Base-by-base conservation (phyloP, 345 rosid genomes). In the Schrenkiella parvula region DNA sequence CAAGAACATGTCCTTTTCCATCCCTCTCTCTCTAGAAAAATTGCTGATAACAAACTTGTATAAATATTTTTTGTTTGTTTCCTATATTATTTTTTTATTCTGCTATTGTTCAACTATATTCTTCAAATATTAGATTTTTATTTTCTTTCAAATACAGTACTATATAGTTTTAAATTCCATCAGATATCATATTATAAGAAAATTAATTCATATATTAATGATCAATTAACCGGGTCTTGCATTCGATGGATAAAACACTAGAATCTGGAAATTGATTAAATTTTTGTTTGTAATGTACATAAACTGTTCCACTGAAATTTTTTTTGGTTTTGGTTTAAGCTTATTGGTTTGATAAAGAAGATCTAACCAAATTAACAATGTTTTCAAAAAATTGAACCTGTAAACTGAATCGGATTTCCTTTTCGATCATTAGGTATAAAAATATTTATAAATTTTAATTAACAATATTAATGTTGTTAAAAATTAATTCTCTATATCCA, bases 1-100 rank as follows among this genome's bases (percentile, higher is more conserved):
- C 82, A 77, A 47, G 35, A 75, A 67, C 74, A 74, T 80, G 79
- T 77, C 64, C 28, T 68, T 63, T 82, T 79, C 81, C 44, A 64
- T 37, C 51, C n/a, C 71, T 41, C 70, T 53, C 79, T 64, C 50
- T 71, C 18, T 22, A 29, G 8, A 70, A 23, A 68, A 21, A 64
- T 70, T 64, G 62, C 14, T 56, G 35, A 57, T 76, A 70, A 76
- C 72, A 70, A 76, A 76, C 76, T 76, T 38, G 80, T 8, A 70
- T 71, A 55, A 70, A 57, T 64, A 56, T 12, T 56, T 76, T 70
- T 76, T 70, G 69, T 69, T 69, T 55, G 54, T 55, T 75, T 44
- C 53, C 64, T 23, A 32, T 12, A 29, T 32, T 19, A 26, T 46
- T 75, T 60, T 59, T 66, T 1, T 57, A 74, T 66, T 48, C 65